phyloP scores from a whole-genome alignment of 2,329 filamentous ascomycete species.

The Daldinia sp. region DNA sequence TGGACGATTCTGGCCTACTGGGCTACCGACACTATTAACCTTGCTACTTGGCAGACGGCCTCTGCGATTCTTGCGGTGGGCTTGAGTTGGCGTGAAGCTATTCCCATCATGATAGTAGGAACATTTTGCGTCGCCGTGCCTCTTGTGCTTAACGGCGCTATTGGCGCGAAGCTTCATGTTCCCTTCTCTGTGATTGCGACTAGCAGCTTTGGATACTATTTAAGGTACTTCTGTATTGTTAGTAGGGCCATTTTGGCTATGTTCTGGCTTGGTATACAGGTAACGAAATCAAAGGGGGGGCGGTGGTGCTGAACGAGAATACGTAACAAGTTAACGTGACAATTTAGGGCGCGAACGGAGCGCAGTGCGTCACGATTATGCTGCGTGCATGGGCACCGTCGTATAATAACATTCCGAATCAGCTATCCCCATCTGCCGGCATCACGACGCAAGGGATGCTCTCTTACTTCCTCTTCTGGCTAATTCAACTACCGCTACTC shows the following conservation, averaged over 20 bases:
- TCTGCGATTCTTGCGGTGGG: conserved; percentile 54
- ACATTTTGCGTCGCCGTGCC: conserved; percentile 69
- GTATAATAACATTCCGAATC: conserved; percentile 65
- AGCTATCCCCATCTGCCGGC: conserved; percentile 62
- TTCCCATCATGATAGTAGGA: conserved; percentile 65
- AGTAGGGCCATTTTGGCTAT: conserved; percentile 60
- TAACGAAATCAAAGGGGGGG: conserved; percentile 17
- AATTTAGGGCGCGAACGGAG: conserved; percentile 68
- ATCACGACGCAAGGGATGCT: conserved; percentile 68
- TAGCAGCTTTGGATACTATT: conserved; percentile 61
- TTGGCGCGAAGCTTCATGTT: conserved; percentile 61
- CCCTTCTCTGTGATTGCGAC: conserved; percentile 61
- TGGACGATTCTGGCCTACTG: conserved; percentile 55
- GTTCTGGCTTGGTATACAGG: conserved; percentile 71
- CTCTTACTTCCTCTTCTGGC: conserved; percentile 64
- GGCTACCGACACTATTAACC: conserved; percentile 54
- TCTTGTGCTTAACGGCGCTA: conserved; percentile 62
- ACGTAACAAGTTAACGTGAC: conserved; percentile 57
- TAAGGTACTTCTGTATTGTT: conserved; percentile 56
- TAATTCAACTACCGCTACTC: conserved; percentile 52
- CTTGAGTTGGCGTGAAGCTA: conserved; percentile 53
- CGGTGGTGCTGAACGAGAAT: neutral
- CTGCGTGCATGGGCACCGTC: conserved; percentile 65
- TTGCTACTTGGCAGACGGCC: conserved; percentile 53
- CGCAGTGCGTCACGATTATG: conserved; percentile 61